A percentile compares a stretch with the other conserved stretches of the same genome.
Conservation (phyloP, 768 basidiomycete species). For the Cubamyces lactineus region DNA sequence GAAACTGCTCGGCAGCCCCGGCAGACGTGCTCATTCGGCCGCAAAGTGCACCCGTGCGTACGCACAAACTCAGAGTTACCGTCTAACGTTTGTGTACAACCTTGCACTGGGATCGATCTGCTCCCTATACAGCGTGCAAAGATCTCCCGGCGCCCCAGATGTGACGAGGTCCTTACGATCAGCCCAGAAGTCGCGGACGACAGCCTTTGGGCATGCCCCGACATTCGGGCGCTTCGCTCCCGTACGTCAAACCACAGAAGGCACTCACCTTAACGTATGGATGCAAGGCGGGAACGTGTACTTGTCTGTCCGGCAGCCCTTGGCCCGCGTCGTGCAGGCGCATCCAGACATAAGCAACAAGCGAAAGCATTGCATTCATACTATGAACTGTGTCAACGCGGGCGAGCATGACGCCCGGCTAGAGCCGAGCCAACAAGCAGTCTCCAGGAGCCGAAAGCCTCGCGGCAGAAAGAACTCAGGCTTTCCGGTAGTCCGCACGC, state of each 20-base stretch:
- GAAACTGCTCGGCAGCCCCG: neutral
- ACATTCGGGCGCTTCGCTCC: neutral
- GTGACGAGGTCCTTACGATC: neutral
- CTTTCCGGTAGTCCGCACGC: too few relatives aligned
- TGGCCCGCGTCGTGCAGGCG: too few relatives aligned
- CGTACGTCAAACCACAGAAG: neutral
- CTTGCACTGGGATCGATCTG: slow-evolving; percentile 3
- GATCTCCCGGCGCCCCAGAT: slow-evolving; percentile 3
- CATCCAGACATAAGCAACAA: neutral
- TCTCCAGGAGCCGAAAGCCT: neutral
- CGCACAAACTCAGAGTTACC: too few relatives aligned
- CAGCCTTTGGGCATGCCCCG: neutral
- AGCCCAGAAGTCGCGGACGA: neutral
- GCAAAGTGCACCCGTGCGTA: too few relatives aligned
- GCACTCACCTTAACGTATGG: neutral
- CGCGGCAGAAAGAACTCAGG: neutral
- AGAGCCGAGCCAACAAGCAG: neutral
- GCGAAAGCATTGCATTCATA: neutral
- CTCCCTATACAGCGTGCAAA: neutral
- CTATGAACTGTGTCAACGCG: neutral
- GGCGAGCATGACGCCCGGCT: neutral
- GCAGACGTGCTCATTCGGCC: neutral
- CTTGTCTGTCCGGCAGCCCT: too few relatives aligned
- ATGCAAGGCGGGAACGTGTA: too few relatives aligned
- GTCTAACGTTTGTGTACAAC: neutral